Evolutionary conservation across 163 green algal genomes (phyloP).

Genomic region (Coccomyxa subellipsoidea): DNA sequence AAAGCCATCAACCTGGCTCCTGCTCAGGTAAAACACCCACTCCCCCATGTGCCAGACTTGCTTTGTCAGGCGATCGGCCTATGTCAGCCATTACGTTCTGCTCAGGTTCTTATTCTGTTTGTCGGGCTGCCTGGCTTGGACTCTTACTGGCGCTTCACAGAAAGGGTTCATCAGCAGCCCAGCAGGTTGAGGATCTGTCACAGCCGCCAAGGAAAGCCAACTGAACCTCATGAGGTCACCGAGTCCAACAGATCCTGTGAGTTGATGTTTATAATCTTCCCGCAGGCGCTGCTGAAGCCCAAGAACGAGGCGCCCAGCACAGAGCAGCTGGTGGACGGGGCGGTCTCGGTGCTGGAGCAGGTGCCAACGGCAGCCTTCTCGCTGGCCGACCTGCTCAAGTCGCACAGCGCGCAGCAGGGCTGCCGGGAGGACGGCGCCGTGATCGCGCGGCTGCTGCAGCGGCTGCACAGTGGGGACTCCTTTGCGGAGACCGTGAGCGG

Average conservation of each 20-base stretch:
- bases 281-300: background rate
- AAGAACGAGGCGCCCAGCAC: slow-evolving; percentile 11
- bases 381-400: slow-evolving; percentile 61
- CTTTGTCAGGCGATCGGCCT: too few species aligned
- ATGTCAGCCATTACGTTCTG: too few species aligned
- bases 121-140: too few species aligned
- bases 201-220: too few species aligned
- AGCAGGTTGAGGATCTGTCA: too few species aligned
- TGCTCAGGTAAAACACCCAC: slow-evolving; percentile 1
- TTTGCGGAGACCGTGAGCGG: background rate
- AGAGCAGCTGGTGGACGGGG: slow-evolving; percentile 28
- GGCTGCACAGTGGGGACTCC: slow-evolving; percentile 14
- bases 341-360: slow-evolving; percentile 49
- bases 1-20: background rate
- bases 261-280: too few species aligned
- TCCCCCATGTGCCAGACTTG: too few species aligned
- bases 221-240: too few species aligned
- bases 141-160: too few species aligned
- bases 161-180: too few species aligned
- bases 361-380: slow-evolving; percentile 41
- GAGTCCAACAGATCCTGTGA: too few species aligned
- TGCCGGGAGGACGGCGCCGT: slow-evolving; percentile 46
- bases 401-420: slow-evolving; percentile 51
- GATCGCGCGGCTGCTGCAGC: slow-evolving; percentile 49
- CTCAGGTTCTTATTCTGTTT: too few species aligned